Evolutionary conservation across 495 filamentous ascomycete genomes (phyloP), one percentile per base, ranked within the genome.

Genomic region (Staphylotrichum longicolle): DNA sequence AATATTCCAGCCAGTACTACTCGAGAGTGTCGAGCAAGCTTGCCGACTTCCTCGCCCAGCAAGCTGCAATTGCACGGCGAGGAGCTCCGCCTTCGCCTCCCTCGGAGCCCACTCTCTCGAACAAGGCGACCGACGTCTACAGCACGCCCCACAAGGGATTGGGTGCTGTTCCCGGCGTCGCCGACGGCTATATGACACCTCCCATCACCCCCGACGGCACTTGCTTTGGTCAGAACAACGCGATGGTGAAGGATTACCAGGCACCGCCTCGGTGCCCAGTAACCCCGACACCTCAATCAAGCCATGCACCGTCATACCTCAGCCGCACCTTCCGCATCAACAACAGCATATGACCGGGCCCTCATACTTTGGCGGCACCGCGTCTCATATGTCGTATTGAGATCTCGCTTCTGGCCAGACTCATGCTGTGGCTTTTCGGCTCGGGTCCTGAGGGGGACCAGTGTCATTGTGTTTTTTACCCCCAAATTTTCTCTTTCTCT

Each of bases 201-300:
- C 94, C 94, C 3, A 96, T 98, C 70, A 98, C 95, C 0, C 94
- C 94, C n/a, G 91, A 95, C 65, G 87, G 86, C 27, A 83, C 85
- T 57, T 82, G 78, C 54, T 90, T 86, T 59, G 72, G 78, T 47
- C 75, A 75, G 45, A 75, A 70, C 54, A 60, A 66, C 47, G 74
- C 75, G 39, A 71, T 72, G 51, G 76, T 74, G 59, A 78, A 81
- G 65, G 78, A 77, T 54, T 78, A 80, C 45, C 73, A 73, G 34
- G 67, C 69, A 32, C 78, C 78, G 49, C 76, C 77, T 41, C 74
- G 80, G 40, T 80, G 82, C 62, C 81, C 82, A 0, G 78, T 83
- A 34, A 85, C 81, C 6, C 80, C 82, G 34, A 82, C 79, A 2
- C 79, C 80, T 32, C 77, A 75, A 49, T 54, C 70, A 50, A 61